Evolutionary conservation across 805 yeast species (phyloP).

Genomic region (Suhomyces sp.): DNA sequence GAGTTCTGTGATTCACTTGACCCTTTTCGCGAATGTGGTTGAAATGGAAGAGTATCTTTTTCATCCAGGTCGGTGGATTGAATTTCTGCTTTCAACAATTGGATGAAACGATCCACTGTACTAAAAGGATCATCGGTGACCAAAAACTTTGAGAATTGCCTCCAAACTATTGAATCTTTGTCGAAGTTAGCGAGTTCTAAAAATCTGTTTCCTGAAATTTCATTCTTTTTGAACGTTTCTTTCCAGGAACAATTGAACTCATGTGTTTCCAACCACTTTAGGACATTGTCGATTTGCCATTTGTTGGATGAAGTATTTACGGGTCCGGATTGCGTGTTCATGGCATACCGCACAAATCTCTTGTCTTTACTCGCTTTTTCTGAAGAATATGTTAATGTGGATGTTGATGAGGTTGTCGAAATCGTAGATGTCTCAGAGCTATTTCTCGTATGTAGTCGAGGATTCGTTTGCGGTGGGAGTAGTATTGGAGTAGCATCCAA

Average conservation of each 20-base stretch:
- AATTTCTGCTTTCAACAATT: conserved; percentile 36
- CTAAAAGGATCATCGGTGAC: conserved; percentile 45
- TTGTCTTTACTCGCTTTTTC: conserved; percentile 35
- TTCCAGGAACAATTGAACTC: conserved; percentile 74
- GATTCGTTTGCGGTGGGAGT: not conserved
- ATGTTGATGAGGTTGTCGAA: conserved; percentile 30
- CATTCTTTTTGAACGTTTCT: conserved; percentile 56
- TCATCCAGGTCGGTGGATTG: conserved; percentile 6
- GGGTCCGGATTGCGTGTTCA: conserved; percentile 32
- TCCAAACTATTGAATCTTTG: conserved; percentile 45
- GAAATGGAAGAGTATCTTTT: too few species aligned
- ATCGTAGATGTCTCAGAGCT: conserved; percentile 36
- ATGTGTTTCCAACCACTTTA: conserved; percentile 65
- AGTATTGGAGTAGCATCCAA: conserved; percentile 1
- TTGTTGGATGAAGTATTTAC: conserved; percentile 44
- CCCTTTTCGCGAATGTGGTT: conserved; percentile 17
- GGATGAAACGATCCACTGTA: conserved; percentile 58
- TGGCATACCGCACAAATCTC: conserved; percentile 43
- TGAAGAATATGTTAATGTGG: conserved; percentile 28
- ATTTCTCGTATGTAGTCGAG: conserved; percentile 26
- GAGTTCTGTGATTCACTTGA: conserved; percentile 18
- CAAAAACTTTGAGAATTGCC: conserved; percentile 36
- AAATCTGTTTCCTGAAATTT: conserved; percentile 62
- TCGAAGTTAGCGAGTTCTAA: conserved; percentile 68
- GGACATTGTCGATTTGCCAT: conserved; percentile 73